A percentile compares a stretch with the other conserved stretches of the same genome.
Conservation (phyloP, 2,329 filamentous ascomycete genomes). For the Pyrenochaeta sp. region DNA sequence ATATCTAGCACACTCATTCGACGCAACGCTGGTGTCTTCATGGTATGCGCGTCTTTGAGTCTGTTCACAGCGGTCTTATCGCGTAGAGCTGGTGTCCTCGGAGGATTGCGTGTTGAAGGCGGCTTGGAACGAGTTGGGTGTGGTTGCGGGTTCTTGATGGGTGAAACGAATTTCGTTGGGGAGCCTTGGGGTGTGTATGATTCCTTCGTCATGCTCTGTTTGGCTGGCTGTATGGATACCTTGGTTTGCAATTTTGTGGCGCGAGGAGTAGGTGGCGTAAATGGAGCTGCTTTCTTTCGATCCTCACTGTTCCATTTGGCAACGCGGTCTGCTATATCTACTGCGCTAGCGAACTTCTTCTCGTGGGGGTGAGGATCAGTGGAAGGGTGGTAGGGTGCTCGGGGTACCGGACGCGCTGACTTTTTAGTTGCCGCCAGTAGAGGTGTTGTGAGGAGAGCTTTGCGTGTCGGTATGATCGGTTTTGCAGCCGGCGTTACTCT, state of each 20-base stretch:
- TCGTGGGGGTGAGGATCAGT: conserved; percentile 7
- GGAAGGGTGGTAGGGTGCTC: not conserved
- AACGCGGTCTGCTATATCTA: conserved; percentile 23
- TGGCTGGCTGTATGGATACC: not conserved
- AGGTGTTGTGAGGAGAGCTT: not conserved
- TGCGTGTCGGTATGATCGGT: not conserved
- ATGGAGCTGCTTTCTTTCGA: conserved; percentile 1
- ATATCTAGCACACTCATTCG: conserved; percentile 12
- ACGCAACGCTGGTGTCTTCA: not conserved
- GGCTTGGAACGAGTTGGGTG: conserved; percentile 5
- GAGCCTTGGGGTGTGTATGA: conserved; percentile 17
- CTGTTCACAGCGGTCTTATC: not conserved
- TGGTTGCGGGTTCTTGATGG: not conserved
- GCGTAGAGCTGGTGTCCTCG: not conserved
- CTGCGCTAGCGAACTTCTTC: conserved; percentile 19
- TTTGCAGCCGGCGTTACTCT: conserved; percentile 1
- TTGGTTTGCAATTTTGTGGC: conserved; percentile 7
- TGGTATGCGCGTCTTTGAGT: not conserved
- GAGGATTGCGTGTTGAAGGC: not conserved
- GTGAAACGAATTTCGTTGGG: conserved; percentile 11
- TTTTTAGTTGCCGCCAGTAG: conserved; percentile 3
- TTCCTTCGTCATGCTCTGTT: not conserved
- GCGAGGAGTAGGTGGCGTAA: not conserved
- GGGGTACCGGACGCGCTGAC: not conserved
- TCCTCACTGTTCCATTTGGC: conserved; percentile 23